These are phyloP conservation scores for Solanum infundibuliforme DNA, from an alignment of 257 asterid species.

Conservation along the genomic window DNA sequence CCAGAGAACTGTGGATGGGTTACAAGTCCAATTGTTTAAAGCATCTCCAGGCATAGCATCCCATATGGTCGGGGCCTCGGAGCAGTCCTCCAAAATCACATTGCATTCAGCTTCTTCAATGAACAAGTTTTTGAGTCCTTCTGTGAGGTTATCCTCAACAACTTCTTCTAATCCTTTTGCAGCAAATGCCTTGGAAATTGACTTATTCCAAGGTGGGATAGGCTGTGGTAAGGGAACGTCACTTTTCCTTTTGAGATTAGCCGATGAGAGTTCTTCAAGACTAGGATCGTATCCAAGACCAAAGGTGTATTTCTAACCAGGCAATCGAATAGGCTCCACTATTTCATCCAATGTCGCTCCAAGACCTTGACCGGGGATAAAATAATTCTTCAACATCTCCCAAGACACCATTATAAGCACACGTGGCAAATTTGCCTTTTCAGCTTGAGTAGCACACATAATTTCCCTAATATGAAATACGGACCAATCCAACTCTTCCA, in stretches of 20 bases:
- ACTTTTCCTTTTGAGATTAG: neutral
- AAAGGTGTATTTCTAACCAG: neutral
- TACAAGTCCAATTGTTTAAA: neutral
- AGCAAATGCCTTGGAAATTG: neutral
- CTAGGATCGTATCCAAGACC: neutral
- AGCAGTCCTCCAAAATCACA: neutral
- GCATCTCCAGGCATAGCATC: neutral
- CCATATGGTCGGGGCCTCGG: neutral
- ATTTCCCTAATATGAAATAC: neutral
- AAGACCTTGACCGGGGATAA: neutral
- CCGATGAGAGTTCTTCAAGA: neutral
- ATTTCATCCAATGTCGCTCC: neutral
- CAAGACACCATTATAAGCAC: neutral
- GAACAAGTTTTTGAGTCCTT: neutral
- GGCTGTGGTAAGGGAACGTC: neutral
- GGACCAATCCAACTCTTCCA: neutral
- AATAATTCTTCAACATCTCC: neutral
- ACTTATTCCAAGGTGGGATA: neutral
- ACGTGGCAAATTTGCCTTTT: neutral
- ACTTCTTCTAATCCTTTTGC: fast-evolving
- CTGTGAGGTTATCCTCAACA: neutral
- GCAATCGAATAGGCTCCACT: neutral
- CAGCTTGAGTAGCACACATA: neutral
- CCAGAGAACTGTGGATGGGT: fast-evolving
- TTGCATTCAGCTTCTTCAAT: neutral